These are phyloP conservation scores for Colletotrichum endophyticum DNA, from an alignment of 2,329 filamentous ascomycete genomes.

Conservation along the genomic window DNA sequence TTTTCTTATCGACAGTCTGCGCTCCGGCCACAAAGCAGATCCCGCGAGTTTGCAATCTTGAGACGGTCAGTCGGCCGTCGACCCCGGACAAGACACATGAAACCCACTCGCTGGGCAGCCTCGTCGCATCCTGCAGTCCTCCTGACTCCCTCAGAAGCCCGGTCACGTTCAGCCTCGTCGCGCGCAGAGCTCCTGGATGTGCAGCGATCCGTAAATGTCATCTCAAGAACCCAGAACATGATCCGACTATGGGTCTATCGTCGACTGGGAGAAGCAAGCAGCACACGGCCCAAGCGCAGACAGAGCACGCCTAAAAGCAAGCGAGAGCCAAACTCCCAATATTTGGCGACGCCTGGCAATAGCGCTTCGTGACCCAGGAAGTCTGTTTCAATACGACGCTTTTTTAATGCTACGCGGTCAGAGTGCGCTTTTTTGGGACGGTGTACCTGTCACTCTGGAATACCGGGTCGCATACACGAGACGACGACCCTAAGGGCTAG, in stretches of 20 bases:
- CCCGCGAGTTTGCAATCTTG: slow-evolving; percentile 23
- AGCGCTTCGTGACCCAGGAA: not conserved
- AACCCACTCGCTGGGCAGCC: slow-evolving; percentile 7
- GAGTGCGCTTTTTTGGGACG: not conserved
- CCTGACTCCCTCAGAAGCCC: not conserved
- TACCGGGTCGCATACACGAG: not conserved
- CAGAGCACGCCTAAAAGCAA: not conserved
- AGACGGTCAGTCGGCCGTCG: slow-evolving; percentile 13
- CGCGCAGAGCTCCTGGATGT: not conserved
- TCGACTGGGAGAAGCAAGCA: not conserved
- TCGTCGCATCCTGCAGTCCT: not conserved
- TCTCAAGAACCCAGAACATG: not conserved
- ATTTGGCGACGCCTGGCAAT: not conserved
- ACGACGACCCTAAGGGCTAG: not conserved
- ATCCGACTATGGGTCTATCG: slow-evolving; percentile 4
- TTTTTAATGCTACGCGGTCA: not conserved
- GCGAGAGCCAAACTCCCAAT: not conserved
- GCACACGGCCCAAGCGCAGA: not conserved
- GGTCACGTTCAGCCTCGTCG: slow-evolving; percentile 1
- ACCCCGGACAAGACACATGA: slow-evolving; percentile 5
- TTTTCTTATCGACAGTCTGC: not conserved
- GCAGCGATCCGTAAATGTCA: not conserved
- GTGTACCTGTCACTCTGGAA: not conserved
- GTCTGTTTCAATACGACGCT: slow-evolving; percentile 14
- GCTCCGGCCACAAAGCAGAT: not conserved